phyloP scores from a whole-genome alignment of 192 early-diverging fungal species.

The Rhizoclosmatium sp. region DNA sequence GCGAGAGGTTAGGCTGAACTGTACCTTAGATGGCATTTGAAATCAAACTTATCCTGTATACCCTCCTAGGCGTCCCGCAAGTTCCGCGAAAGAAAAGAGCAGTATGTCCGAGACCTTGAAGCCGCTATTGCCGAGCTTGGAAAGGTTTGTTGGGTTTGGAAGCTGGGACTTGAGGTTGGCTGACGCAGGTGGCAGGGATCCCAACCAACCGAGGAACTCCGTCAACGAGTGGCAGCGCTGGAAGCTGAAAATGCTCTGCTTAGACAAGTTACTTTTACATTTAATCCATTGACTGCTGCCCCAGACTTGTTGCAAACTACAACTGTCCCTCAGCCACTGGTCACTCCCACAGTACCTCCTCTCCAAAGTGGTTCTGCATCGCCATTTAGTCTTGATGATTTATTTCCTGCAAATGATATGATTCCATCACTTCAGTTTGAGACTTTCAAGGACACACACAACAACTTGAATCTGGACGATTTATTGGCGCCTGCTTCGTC shows the following conservation, averaged over 20 bases:
- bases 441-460: not conserved
- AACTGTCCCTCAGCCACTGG: not conserved
- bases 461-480: not conserved
- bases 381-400: no score
- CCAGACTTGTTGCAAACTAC: not conserved
- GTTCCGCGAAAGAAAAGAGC: slow-evolving; percentile 1
- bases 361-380: no score
- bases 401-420: not conserved
- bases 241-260: slow-evolving; percentile 7
- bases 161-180: not conserved
- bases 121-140: not conserved
- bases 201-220: not conserved
- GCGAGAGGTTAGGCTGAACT: not conserved
- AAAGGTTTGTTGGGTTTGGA: not conserved
- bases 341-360: no score
- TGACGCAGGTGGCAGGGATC: not conserved
- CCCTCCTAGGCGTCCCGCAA: not conserved
- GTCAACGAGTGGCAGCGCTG: not conserved
- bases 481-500: not conserved
- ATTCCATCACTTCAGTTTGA: not conserved
- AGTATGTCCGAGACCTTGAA: slow-evolving; percentile 1
- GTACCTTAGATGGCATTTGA: not conserved
- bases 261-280: slow-evolving; percentile 5
- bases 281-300: not conserved
- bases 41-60: no score